A percentile compares a stretch with the other conserved stretches of the same genome.
Evolutionary conservation across 2,329 filamentous ascomycete species (phyloP).

Genomic region (Plenodomus tracheiphilus): DNA sequence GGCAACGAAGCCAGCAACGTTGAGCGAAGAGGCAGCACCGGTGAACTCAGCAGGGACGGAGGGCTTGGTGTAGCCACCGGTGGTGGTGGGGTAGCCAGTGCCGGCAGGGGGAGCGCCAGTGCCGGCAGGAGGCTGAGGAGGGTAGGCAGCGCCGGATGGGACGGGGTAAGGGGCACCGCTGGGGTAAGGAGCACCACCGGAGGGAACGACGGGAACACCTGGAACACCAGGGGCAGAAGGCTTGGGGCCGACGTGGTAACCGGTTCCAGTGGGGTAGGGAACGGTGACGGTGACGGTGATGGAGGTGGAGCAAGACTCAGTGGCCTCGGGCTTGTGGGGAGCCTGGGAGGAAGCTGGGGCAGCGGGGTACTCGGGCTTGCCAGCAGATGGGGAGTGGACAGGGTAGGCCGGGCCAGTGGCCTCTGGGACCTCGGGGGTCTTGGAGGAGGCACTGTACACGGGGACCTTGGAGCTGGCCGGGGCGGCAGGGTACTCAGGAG

Average conservation of each 20-base stretch:
- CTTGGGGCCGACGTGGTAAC: slow-evolving; percentile 3
- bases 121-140: slow-evolving; percentile 9
- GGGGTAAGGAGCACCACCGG: slow-evolving; percentile 12
- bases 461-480: background rate
- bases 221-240: slow-evolving; percentile 7
- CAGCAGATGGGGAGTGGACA: background rate
- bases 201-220: background rate
- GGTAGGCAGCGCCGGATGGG: slow-evolving; percentile 20
- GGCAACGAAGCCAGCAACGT: slow-evolving; percentile 44
- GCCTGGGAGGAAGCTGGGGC: slow-evolving; percentile 2
- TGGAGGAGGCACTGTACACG: no score
- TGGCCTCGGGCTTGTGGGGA: slow-evolving; percentile 14
- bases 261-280: slow-evolving; percentile 42
- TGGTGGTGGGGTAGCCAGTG: slow-evolving; percentile 36
- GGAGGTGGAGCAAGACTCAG: slow-evolving; percentile 43
- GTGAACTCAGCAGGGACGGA: slow-evolving; percentile 41
- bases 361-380: background rate
- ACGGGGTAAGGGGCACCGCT: slow-evolving; percentile 15
- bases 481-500: background rate
- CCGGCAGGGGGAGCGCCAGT: slow-evolving; percentile 21
- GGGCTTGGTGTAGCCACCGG: slow-evolving; percentile 37
- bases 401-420: no score
- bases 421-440: no score
- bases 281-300: slow-evolving; percentile 50
- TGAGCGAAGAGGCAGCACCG: slow-evolving; percentile 42